Evolutionary conservation across 371 early-diverging fungal species (phyloP), one percentile per base, ranked within the genome.

Genomic region (Rhizopus arrhizus): DNA sequence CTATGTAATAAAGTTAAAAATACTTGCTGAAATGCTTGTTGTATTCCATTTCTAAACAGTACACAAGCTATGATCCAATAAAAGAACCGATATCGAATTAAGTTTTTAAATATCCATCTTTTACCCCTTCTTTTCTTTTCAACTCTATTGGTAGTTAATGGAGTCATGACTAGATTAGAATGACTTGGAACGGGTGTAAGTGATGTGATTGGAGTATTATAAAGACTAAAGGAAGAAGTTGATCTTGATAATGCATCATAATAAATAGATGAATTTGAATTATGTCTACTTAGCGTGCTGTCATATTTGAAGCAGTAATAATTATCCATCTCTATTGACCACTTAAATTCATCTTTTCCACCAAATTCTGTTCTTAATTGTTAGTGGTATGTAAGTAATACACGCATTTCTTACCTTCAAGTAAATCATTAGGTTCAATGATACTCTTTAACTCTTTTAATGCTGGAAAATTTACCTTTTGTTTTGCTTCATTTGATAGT

Each of bases 401-500:
- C 16, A 32, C 22, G 36, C 36, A 28, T 48, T 56, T 45, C 31
- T 50, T 33, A 75, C 79, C 73, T 60, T 54, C 28, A 5, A 74
- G 45, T 16, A 77, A 55, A 45, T 74, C 64, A n/a, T 62, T 40
- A 15, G 60, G 46, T 32, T 67, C 64, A 35, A 80, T 65, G n/a
- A 68, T 15, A 4, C 35, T 29, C 5, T 13, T 12, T 2, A 80
- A 46, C 8, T 80, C 74, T 12, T 62, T 63, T 4, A 53, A 10
- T 31, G 53, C 68, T 2, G 80, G 75, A 57, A 77, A 80, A 13
- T 66, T 62, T 6, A 80, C 68, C 11, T 73, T 64, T 35, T 58
- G 66, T 38, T 73, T 80, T n/a, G 80, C 78, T 45, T 80, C 75
- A 28, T 77, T 66, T 12, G 75, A 65, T 29, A 80, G 52, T 34